A percentile compares a stretch with the other conserved stretches of the same genome.
Evolutionary conservation across 176 grass and related monocot genomes (phyloP).

Genomic region (Aegilops umbellulata): DNA sequence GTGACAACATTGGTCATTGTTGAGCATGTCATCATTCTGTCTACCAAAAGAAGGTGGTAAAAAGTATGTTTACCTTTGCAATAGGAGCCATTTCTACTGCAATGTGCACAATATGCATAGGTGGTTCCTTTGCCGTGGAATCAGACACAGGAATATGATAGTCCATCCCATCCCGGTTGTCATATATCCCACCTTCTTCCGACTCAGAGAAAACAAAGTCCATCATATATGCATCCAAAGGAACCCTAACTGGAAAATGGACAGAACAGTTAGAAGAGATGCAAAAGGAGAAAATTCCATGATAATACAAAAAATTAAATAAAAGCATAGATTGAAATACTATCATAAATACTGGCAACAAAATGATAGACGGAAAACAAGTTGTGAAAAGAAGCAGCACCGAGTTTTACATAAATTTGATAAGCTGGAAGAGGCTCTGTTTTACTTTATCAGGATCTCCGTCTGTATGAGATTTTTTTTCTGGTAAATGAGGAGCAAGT

Average conservation of each 20-base stretch:
- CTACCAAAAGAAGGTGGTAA: not conserved
- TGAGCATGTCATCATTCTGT: not conserved
- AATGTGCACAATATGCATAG: constrained; percentile 96
- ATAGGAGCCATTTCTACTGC: constrained; percentile 98
- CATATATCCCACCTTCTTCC: constrained; percentile 86
- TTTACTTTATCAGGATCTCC: constrained; percentile 4
- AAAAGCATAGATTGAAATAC: not conserved
- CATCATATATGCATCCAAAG: constrained; percentile 94
- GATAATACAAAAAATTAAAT: not conserved
- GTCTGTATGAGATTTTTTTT: constrained; percentile 13
- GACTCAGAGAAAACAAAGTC: constrained; percentile 98
- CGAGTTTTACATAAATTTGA: not conserved
- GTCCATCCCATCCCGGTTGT: constrained; percentile 83
- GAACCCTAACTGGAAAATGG: constrained; percentile 74
- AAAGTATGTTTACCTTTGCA: constrained; percentile 62
- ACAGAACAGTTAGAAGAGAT: not conserved
- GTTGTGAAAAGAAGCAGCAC: not conserved
- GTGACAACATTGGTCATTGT: constrained; percentile 4
- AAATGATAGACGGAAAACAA: not conserved
- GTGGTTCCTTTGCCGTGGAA: constrained; percentile 72
- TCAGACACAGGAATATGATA: constrained; percentile 84
- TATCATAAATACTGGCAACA: constrained; percentile 21
- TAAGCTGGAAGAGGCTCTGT: not conserved
- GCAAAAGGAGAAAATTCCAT: constrained; percentile 7
- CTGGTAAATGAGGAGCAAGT: not conserved